Percentiles rank a stretch among this genome's conserved stretches.
Evolutionary conservation across 805 yeast genomes (phyloP).

Genomic region (Hanseniaspora pseudoguilliermondii): DNA sequence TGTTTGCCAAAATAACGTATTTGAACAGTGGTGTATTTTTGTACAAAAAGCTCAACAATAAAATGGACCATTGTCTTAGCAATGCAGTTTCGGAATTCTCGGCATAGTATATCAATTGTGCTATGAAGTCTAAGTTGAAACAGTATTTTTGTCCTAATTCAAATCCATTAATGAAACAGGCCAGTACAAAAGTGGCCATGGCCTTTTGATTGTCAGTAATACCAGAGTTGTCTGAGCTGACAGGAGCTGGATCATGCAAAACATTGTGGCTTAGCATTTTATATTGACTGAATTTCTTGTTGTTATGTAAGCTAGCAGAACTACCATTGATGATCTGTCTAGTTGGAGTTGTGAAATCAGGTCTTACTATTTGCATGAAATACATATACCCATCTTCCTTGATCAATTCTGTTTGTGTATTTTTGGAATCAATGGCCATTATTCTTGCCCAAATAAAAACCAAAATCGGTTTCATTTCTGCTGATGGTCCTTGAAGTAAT

Average conservation of each 20-base stretch:
- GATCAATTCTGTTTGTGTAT: constrained; percentile 82
- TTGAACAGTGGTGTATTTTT: constrained; percentile 60
- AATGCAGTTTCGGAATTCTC: constrained; percentile 70
- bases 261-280: constrained; percentile 6
- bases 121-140: constrained; percentile 57
- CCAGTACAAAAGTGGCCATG: constrained; percentile 81
- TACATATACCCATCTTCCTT: constrained; percentile 85
- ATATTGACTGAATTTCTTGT: constrained; percentile 5
- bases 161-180: constrained; percentile 73
- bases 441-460: constrained; percentile 97
- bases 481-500: constrained; percentile 85
- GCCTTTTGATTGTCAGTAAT: constrained; percentile 77
- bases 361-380: constrained; percentile 65
- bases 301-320: constrained; percentile 2
- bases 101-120: constrained; percentile 52
- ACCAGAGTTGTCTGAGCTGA: constrained; percentile 19
- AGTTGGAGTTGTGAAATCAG: constrained; percentile 21
- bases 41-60: constrained; percentile 68
- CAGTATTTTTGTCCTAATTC: constrained; percentile 69
- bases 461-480: constrained; percentile 82
- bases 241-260: constrained; percentile 4
- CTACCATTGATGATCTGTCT: constrained; percentile 14
- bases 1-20: constrained; percentile 51
- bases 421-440: constrained; percentile 84
- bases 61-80: constrained; percentile 82